Evolutionary conservation across 2,329 filamentous ascomycete species (phyloP).

Genomic region (Calonectria montana): DNA sequence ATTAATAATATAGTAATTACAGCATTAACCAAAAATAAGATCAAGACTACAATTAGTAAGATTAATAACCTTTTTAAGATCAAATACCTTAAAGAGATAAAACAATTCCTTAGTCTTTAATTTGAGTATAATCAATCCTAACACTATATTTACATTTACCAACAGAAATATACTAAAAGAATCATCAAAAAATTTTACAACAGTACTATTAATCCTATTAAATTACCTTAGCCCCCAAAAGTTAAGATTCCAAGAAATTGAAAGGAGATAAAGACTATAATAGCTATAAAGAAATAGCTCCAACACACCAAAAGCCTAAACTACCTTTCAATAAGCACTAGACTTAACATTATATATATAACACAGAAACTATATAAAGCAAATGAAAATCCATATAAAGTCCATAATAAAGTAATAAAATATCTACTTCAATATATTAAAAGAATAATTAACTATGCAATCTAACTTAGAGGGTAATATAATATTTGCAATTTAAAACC

Average conservation of each 20-base stretch:
- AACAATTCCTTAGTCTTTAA: neutral
- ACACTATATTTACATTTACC: neutral
- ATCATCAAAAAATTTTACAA: neutral
- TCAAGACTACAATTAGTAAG: no score
- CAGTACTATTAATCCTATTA: neutral
- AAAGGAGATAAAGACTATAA: neutral
- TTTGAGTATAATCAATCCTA: neutral
- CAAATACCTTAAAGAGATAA: neutral
- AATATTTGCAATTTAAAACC: neutral
- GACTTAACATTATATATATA: neutral
- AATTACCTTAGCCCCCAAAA: neutral
- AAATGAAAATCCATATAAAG: neutral
- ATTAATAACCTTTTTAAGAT: neutral
- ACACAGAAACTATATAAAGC: neutral
- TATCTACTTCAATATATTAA: neutral
- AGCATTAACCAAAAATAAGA: no score
- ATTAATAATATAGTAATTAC: neutral
- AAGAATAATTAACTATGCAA: neutral
- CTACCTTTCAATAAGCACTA: neutral
- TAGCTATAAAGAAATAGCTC: neutral
- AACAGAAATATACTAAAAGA: neutral
- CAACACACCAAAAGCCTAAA: neutral
- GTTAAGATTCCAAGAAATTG: neutral
- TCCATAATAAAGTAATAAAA: neutral
- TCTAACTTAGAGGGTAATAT: neutral